A percentile compares a stretch with the other conserved stretches of the same genome.
These are phyloP conservation scores for Fusarium tanahbumbuense DNA, from an alignment of 2,329 filamentous ascomycete species.

Conservation along the genomic window DNA sequence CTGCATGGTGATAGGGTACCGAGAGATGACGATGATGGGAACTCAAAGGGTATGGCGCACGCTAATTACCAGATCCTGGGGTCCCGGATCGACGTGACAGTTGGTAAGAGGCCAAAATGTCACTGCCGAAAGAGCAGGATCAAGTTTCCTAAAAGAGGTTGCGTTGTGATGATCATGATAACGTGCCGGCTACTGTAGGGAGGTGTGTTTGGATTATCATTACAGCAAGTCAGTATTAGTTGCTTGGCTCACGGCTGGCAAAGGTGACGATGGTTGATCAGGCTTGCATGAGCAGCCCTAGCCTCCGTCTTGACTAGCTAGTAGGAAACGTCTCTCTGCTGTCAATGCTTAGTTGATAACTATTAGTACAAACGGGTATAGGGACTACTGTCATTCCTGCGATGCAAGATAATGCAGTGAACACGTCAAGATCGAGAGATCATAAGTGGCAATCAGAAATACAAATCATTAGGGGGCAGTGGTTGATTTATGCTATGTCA, in stretches of 20 bases:
- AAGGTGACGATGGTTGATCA: conserved; percentile 6
- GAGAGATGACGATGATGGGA: not conserved
- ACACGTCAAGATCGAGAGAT: not conserved
- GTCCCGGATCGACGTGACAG: conserved; percentile 7
- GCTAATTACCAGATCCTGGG: conserved; percentile 18
- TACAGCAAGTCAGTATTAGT: not conserved
- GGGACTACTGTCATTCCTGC: not conserved
- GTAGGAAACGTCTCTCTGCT: conserved; percentile 5
- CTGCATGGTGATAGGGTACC: not conserved
- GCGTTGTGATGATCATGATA: not conserved
- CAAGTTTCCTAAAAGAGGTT: not conserved
- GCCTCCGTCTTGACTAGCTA: not conserved
- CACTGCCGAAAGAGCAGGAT: conserved; percentile 2
- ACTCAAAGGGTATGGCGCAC: not conserved
- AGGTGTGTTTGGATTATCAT: not conserved
- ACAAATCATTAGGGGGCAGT: not conserved
- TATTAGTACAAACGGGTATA: not conserved
- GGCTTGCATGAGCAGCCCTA: conserved; percentile 13
- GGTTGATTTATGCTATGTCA: conserved; percentile 3
- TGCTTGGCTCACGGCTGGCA: not conserved
- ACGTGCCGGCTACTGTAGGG: not conserved
- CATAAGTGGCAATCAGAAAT: not conserved
- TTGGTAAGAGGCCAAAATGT: not conserved
- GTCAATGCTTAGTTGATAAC: not conserved
- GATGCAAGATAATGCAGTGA: not conserved